phyloP scores from a whole-genome alignment of 2,329 filamentous ascomycete species.

The Penicillium sp. region DNA sequence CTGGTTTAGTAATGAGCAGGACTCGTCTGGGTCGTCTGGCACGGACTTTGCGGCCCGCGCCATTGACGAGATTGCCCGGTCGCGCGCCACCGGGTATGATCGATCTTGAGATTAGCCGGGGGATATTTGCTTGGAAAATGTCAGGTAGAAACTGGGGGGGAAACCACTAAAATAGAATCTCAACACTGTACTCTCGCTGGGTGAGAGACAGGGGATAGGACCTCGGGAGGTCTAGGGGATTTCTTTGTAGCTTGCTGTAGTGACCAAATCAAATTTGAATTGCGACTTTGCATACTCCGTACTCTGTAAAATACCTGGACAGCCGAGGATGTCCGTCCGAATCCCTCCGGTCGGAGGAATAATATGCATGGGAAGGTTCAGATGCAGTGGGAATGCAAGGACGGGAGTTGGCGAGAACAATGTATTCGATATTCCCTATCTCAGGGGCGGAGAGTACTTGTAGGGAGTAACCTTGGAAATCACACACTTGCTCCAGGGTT shows the following conservation, averaged over 20 bases:
- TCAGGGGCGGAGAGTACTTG: background rate
- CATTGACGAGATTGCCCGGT: conserved; percentile 27
- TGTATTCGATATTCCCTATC: conserved; percentile 1
- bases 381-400: conserved; percentile 20
- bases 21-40: conserved; percentile 28
- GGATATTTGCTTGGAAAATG: background rate
- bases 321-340: conserved; percentile 14
- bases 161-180: conserved; percentile 9
- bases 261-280: too few relatives aligned
- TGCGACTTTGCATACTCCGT: too few relatives aligned
- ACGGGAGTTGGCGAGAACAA: conserved; percentile 1
- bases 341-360: conserved; percentile 18
- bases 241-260: background rate
- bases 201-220: background rate
- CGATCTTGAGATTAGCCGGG: conserved; percentile 13
- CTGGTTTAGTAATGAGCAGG: conserved; percentile 33
- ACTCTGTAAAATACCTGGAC: background rate
- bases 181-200: background rate
- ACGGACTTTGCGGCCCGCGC: conserved; percentile 33
- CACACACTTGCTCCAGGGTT: background rate
- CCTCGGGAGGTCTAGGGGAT: background rate
- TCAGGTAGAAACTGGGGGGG: background rate
- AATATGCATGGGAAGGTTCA: conserved; percentile 8
- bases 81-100: conserved; percentile 21
- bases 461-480: too few relatives aligned